These are phyloP conservation scores for Piloderma croceum DNA, from an alignment of 768 basidiomycete species.

Conservation along the genomic window DNA sequence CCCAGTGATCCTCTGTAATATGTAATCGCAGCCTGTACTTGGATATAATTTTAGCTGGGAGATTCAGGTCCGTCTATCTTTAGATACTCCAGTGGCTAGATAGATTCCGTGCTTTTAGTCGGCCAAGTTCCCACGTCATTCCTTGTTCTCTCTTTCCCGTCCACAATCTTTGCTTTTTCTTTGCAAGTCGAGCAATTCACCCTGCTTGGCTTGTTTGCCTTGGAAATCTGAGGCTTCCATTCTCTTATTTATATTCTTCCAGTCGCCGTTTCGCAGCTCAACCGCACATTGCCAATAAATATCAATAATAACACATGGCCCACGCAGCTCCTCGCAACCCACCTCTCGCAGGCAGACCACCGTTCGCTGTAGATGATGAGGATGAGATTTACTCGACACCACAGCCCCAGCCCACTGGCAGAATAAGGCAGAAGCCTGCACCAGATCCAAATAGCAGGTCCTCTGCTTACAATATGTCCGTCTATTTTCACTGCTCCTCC, in stretches of 20 bases:
- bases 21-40: no score
- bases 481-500: constrained; percentile 4
- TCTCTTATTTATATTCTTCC: constrained; percentile 22
- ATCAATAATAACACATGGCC: constrained; percentile 1
- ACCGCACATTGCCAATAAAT: constrained; percentile 13
- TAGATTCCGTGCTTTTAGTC: no score
- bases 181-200: constrained; percentile 4
- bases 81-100: no score
- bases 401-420: constrained; percentile 26
- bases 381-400: constrained; percentile 43
- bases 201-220: constrained; percentile 12
- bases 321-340: constrained; percentile 26
- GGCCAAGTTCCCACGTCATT: constrained; percentile 1
- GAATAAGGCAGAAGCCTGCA: constrained; percentile 38
- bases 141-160: constrained; percentile 8
- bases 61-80: no score
- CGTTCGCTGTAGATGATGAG: constrained; percentile 65
- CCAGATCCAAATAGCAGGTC: constrained; percentile 50
- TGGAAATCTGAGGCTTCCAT: constrained; percentile 26
- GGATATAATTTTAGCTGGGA: no score
- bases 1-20: no score
- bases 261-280: constrained; percentile 15
- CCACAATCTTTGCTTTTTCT: constrained; percentile 6
- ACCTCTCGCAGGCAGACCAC: constrained; percentile 56
- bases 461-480: constrained; percentile 58